Evolutionary conservation across 2,329 filamentous ascomycete genomes (phyloP), one percentile per base, ranked within the genome.

Genomic region (Pseudogymnoascus sp.): DNA sequence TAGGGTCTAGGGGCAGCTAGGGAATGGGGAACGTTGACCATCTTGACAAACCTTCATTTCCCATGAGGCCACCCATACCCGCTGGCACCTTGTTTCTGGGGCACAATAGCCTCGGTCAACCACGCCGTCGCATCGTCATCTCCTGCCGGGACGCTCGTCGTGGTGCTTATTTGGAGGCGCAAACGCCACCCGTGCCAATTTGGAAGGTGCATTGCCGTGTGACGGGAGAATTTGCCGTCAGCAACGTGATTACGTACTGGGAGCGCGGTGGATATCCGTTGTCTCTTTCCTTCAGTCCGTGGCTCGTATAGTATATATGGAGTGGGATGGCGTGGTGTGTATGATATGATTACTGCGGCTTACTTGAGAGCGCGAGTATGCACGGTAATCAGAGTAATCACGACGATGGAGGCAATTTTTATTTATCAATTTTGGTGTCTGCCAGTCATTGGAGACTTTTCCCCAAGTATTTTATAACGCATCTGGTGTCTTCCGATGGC

Each of bases 31-130:
- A 38, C 8, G 14, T 28, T 25, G 20, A 25, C 22, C 6, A 6
- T 50, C 25, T 50, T 50, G 43, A 50, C 43, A 50, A 50, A 50
- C 38, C 38, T 22, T 41, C 38, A 22, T 41, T 41, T 41, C 38
- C 38, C 11, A 41, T 41, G 11, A n/a, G 18, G 18, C 38, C 38
- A 30, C 8, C 6, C 4, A 14, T n/a, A n/a, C 28, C 28, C 28
- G 28, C 43, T 50, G 43, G 2, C 43, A 30, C 14, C 25, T 30
- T 4, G 28, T 30, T 30, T 4, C 28, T 30, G n/a, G n/a, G n/a
- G n/a, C n/a, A n/a, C n/a, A n/a, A n/a, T n/a, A n/a, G n/a, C n/a
- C n/a, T n/a, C n/a, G n/a, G n/a, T n/a, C n/a, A n/a, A 50, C 43
- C 43, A 50, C 18, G 38, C 38, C 18, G 18, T 41, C 18, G 4